These are phyloP conservation scores for Melampsora abietis-canadensis DNA, from an alignment of 1,284 basidiomycete genomes.

Conservation along the genomic window DNA sequence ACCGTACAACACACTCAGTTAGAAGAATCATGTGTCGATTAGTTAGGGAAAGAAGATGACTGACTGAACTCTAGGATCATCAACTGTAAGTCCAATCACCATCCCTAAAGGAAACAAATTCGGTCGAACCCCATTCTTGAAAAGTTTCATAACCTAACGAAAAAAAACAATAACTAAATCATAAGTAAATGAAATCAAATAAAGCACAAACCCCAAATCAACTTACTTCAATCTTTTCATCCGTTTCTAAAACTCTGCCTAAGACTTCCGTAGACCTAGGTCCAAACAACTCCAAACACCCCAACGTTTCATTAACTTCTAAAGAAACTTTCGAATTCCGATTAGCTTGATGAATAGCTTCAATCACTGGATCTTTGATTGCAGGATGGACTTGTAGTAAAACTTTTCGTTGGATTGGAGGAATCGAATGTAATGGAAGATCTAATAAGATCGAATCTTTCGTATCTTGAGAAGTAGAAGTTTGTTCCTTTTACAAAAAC, in stretches of 20 bases:
- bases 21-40: no score
- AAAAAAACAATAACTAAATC: neutral
- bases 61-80: constrained; percentile 39
- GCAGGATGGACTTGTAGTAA: constrained; percentile 38
- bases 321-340: neutral
- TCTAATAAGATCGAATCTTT: no score
- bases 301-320: constrained; percentile 7
- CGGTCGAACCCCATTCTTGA: constrained; percentile 19
- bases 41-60: neutral
- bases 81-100: constrained; percentile 34
- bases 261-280: constrained; percentile 33
- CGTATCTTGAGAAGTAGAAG: neutral
- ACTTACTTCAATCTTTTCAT: constrained; percentile 24
- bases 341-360: constrained; percentile 21
- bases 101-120: constrained; percentile 24
- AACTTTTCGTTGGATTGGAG: constrained; percentile 15
- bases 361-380: constrained; percentile 21
- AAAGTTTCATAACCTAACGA: constrained; percentile 8
- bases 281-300: constrained; percentile 24
- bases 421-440: no score
- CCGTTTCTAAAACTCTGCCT: constrained; percentile 21
- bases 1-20: neutral
- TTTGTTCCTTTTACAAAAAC: no score
- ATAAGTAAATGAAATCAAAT: neutral
- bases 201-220: neutral